Evolutionary conservation across 306 rosid genomes (phyloP).

Genomic region (Corylus americana): DNA sequence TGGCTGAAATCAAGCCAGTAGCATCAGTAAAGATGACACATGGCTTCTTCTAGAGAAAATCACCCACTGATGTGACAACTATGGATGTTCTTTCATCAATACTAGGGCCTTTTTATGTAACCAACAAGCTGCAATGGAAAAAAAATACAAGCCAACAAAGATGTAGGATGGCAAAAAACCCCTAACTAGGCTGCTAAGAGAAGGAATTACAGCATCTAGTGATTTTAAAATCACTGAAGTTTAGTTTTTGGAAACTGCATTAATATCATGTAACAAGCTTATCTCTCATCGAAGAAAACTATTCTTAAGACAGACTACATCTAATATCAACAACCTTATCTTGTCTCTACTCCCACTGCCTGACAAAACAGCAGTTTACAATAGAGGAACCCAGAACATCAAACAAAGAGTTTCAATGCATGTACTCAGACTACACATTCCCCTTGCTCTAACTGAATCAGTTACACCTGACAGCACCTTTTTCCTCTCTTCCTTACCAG

Average conservation of each 20-base stretch:
- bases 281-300: background rate
- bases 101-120: background rate
- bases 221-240: background rate
- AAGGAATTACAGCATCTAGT: background rate
- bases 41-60: background rate
- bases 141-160: background rate
- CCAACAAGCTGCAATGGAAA: background rate
- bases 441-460: too few species aligned
- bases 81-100: background rate
- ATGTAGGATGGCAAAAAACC: background rate
- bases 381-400: too few species aligned
- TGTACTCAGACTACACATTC: too few species aligned
- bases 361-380: too few species aligned
- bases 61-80: background rate
- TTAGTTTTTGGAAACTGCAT: background rate
- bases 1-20: background rate
- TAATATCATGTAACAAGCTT: background rate
- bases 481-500: too few species aligned
- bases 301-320: too few species aligned
- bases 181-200: background rate
- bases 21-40: background rate
- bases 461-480: too few species aligned
- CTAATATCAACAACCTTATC: too few species aligned
- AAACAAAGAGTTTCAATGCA: too few species aligned
- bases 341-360: too few species aligned